Percentiles rank a stretch among this genome's conserved stretches.
Evolutionary conservation across 2,329 filamentous ascomycete species (phyloP).

Genomic region (Aspergillus texensis): DNA sequence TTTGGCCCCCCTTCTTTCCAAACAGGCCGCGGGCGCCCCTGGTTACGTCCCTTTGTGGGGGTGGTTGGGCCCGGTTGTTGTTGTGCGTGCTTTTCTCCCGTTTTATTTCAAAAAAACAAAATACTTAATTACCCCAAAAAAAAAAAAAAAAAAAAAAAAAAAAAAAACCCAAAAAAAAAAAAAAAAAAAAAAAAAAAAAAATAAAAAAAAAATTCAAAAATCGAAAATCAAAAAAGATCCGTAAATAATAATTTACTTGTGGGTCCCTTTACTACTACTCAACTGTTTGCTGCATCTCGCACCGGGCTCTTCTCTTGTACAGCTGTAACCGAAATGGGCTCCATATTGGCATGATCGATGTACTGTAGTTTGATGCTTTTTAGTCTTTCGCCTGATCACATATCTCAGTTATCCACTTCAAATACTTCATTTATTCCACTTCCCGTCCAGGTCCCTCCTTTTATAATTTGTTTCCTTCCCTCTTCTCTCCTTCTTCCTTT

Average conservation of each 20-base stretch:
- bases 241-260: slow-evolving; percentile 19
- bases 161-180: too few relatives aligned
- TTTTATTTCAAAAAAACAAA: too few relatives aligned
- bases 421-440: slow-evolving; percentile 33
- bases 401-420: slow-evolving; percentile 37
- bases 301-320: slow-evolving; percentile 28
- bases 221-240: background rate
- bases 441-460: slow-evolving; percentile 26
- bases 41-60: too few relatives aligned
- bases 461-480: slow-evolving; percentile 13
- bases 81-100: too few relatives aligned
- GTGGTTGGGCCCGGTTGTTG: too few relatives aligned
- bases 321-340: slow-evolving; percentile 40
- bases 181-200: too few relatives aligned
- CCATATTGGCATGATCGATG: slow-evolving; percentile 23
- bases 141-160: too few relatives aligned
- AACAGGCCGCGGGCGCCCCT: too few relatives aligned
- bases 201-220: background rate
- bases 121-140: too few relatives aligned
- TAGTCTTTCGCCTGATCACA: slow-evolving; percentile 36
- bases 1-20: too few relatives aligned
- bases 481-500: slow-evolving; percentile 17
- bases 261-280: slow-evolving; percentile 34
- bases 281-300: slow-evolving; percentile 41
- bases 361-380: slow-evolving; percentile 36